These are phyloP conservation scores for Oryza glaberrima DNA, from an alignment of 176 grass and related monocot species.

Conservation along the genomic window DNA sequence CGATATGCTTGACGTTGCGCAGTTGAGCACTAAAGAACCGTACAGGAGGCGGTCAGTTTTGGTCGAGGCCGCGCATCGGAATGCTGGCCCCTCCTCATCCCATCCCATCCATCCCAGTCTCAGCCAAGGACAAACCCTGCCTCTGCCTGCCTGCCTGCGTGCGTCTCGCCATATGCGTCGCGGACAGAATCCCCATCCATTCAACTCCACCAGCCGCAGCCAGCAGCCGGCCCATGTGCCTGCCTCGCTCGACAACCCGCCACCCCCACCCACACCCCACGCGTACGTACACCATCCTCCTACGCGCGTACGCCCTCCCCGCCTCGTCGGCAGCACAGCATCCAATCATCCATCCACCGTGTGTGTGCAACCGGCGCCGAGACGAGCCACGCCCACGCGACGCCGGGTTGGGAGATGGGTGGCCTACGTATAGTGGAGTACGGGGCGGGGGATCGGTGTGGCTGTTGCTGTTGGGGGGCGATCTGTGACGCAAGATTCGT, in stretches of 20 bases:
- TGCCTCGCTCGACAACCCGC: not conserved
- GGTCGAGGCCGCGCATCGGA: conserved; percentile 43
- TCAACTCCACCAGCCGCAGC: too few relatives aligned
- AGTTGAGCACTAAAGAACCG: not conserved
- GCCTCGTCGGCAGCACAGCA: too few relatives aligned
- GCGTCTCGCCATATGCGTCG: not conserved
- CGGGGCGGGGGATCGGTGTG: not conserved
- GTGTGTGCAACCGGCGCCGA: too few relatives aligned
- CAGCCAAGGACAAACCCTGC: not conserved
- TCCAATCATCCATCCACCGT: too few relatives aligned
- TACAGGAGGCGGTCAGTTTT: not conserved
- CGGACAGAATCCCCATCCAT: too few relatives aligned
- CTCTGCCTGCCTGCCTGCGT: not conserved
- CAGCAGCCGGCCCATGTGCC: not conserved
- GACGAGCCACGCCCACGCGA: too few relatives aligned
- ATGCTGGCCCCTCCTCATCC: conserved; percentile 2
- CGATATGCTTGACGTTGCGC: not conserved
- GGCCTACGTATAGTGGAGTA: too few relatives aligned
- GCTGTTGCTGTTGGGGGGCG: not conserved
- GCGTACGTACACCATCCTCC: too few relatives aligned
- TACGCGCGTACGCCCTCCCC: too few relatives aligned
- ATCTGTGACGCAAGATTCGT: not conserved
- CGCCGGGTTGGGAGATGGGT: too few relatives aligned
- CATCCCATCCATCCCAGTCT: too few relatives aligned
- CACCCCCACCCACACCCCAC: not conserved